Evolutionary conservation across 805 yeast species (phyloP).

Genomic region (Cephaloascus albidus): DNA sequence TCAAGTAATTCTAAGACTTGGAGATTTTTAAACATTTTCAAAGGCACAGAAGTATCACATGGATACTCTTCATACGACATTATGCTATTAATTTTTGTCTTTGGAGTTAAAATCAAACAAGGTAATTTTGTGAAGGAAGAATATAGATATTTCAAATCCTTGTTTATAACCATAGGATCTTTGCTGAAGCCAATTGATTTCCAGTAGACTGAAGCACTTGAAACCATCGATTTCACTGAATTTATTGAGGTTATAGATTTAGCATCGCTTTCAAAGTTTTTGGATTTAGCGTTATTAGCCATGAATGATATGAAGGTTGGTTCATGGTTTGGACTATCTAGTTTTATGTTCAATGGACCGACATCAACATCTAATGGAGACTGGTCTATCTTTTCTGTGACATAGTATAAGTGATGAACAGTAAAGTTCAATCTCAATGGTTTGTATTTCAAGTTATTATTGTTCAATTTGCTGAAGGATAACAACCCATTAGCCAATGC

Average conservation of each 20-base stretch:
- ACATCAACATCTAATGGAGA: conserved; percentile 37
- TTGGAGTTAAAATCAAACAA: conserved; percentile 51
- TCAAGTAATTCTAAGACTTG: conserved; percentile 53
- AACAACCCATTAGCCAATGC: conserved; percentile 51
- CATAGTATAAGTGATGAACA: conserved; percentile 53
- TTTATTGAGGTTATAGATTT: conserved; percentile 48
- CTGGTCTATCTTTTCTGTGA: conserved; percentile 47
- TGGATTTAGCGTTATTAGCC: conserved; percentile 41
- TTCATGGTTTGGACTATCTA: conserved; percentile 47
- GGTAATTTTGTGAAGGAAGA: conserved; percentile 60
- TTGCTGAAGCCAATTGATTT: conserved; percentile 19
- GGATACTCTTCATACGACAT: conserved; percentile 63
- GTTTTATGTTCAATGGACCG: conserved; percentile 53
- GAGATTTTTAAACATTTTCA: conserved; percentile 50
- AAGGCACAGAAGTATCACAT: conserved; percentile 60
- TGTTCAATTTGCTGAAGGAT: conserved; percentile 36
- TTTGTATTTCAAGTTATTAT: conserved; percentile 14
- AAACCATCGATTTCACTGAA: conserved; percentile 42
- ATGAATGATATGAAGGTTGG: conserved; percentile 49
- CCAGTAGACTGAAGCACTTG: conserved; percentile 32
- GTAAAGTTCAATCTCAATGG: conserved; percentile 51
- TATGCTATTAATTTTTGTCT: conserved; percentile 46
- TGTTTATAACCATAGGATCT: conserved; percentile 34
- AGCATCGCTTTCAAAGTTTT: conserved; percentile 32
- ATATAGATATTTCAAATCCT: conserved; percentile 47